A percentile compares a stretch with the other conserved stretches of the same genome.
Evolutionary conservation across 768 basidiomycete genomes (phyloP).

Genomic region (Tulasnella sp.): DNA sequence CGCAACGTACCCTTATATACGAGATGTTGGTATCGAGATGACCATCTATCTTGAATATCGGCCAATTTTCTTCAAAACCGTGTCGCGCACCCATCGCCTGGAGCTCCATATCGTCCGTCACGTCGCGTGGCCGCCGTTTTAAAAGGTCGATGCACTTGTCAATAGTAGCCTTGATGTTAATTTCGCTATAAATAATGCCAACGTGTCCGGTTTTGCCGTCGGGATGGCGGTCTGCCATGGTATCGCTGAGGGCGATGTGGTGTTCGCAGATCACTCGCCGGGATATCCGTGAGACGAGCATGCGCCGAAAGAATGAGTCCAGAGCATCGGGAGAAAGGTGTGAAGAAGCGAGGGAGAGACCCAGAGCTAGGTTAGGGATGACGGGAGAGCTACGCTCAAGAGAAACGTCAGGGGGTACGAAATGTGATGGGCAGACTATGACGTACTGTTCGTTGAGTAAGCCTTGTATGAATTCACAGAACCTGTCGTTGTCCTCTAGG

Average conservation of each 20-base stretch:
- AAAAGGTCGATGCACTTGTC: slow-evolving; percentile 53
- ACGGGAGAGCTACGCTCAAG: slow-evolving; percentile 43
- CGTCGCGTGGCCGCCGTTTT: slow-evolving; percentile 34
- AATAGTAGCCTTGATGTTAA: slow-evolving; percentile 58
- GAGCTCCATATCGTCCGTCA: slow-evolving; percentile 30
- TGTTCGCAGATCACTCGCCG: slow-evolving; percentile 82
- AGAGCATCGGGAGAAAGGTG: slow-evolving; percentile 64
- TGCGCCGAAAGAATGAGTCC: slow-evolving; percentile 79
- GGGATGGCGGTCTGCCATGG: slow-evolving; percentile 33
- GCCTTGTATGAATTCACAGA: slow-evolving; percentile 55
- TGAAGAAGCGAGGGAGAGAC: slow-evolving; percentile 72
- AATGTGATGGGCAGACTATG: slow-evolving; percentile 9
- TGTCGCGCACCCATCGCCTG: background rate
- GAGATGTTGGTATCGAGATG: slow-evolving; percentile 57
- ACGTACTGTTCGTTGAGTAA: slow-evolving; percentile 68
- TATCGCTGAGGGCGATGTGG: slow-evolving; percentile 67
- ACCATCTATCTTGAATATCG: slow-evolving; percentile 61
- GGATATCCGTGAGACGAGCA: slow-evolving; percentile 84
- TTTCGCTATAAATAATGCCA: slow-evolving; percentile 70
- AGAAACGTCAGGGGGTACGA: background rate
- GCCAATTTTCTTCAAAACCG: slow-evolving; percentile 25
- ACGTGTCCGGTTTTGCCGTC: slow-evolving; percentile 37
- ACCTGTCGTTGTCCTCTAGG: slow-evolving; percentile 60
- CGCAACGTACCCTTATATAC: slow-evolving; percentile 40
- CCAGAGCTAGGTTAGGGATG: slow-evolving; percentile 71